Evolutionary conservation across 2,329 filamentous ascomycete genomes (phyloP), one percentile per base, ranked within the genome.

Genomic region (Sclerotinia sclerotiorum): DNA sequence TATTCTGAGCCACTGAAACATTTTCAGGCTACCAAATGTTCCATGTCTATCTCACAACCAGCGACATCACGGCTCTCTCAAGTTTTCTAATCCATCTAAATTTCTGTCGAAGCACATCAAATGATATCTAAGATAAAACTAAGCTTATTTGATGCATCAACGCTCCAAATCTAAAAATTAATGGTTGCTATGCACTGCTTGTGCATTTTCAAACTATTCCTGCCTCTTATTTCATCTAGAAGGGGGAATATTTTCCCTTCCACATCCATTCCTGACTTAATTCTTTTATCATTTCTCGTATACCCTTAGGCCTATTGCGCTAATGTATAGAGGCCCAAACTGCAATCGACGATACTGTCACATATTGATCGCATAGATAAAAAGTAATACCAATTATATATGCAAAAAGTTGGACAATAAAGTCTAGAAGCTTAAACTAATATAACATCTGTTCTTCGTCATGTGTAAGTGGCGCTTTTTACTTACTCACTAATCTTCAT

Each of bases 311-410:
- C 8, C 44, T 13, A 21, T 15, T 3, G 4, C 44, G 13, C 58
- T 49, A 62, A 62, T 62, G 58, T 46, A 62, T 62, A 62, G 29
- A 29, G 29, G 58, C 29, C 58, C 58, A 29, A 39, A n/a, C 27
- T 46, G 58, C 46, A 3, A 39, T 13, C 24, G 19, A 24, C 13
- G 11, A 39, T 24, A 2, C 13, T 29, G 24, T 32, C 15, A 29
- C 24, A 48, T 44, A 13, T 5, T 32, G 29, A 32, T 35, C 21
- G 6, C 17, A 2, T 21, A 2, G 13, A 13, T 8, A 35, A 2
- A 35, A 61, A 35, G 13, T 61, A 21, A 10, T 1, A 4, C 58
- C 13, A 35, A 49, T 15, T 10, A 8, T 17, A 5, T 17, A 17
- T 5, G 0, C 10, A 32, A 54, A 13, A 2, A 19, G 6, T 42